Evolutionary conservation across 2,329 filamentous ascomycete genomes (phyloP).

Genomic region (Myrmaecium sp.): DNA sequence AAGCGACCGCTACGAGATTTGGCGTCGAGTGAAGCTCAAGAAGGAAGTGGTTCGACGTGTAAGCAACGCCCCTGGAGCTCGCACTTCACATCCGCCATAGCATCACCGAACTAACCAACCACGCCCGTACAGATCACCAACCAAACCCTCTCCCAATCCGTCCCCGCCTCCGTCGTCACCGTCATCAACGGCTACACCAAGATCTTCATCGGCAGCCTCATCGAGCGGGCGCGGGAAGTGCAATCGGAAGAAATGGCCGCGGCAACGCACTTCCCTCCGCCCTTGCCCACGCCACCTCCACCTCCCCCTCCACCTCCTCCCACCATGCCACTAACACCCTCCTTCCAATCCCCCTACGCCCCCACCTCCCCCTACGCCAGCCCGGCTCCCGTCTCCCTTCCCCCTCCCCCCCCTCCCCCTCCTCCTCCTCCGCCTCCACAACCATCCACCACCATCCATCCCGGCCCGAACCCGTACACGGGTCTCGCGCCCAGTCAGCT

Average conservation of each 20-base stretch:
- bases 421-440: background rate
- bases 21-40: conserved; percentile 50
- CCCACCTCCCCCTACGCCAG: conserved; percentile 2
- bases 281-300: conserved; percentile 6
- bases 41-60: conserved; percentile 53
- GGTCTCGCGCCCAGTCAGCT: background rate
- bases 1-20: conserved; percentile 52
- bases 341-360: conserved; percentile 14
- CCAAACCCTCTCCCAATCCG: conserved; percentile 64
- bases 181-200: conserved; percentile 64
- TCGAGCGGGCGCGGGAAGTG: conserved; percentile 52
- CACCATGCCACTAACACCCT: conserved; percentile 7
- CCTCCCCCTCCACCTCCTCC: conserved; percentile 15
- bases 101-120: background rate
- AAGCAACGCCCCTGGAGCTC: no score
- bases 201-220: conserved; percentile 58
- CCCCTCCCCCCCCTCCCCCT: conserved; percentile 2
- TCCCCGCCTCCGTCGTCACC: conserved; percentile 54
- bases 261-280: conserved; percentile 2
- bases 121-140: conserved; percentile 45
- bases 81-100: background rate
- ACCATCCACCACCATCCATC: background rate
- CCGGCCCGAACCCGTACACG: background rate
- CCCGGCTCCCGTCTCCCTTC: conserved; percentile 1
- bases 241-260: conserved; percentile 46